Base-by-base conservation (phyloP, 768 basidiomycete genomes). In the Exsudoporus frostii region DNA sequence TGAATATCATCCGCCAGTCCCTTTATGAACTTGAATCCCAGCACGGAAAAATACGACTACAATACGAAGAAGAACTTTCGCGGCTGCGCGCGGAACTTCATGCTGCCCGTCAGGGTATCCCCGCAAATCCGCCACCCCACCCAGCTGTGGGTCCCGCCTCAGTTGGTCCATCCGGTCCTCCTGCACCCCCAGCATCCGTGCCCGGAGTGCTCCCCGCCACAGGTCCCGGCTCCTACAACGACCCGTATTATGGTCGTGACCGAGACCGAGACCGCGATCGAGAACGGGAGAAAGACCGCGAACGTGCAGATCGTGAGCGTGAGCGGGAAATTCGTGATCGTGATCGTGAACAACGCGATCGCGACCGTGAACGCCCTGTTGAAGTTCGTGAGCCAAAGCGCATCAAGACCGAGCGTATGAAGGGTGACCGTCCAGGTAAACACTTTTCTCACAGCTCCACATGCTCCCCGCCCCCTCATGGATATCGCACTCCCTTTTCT, bases 1-100 rank as follows among this genome's bases (percentile, higher is more conserved):
- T 98, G 50, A 90, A 88, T 60, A 84, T 87, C 65, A 93, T 99
- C 63, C 83, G 93, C 33, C 87, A 92, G 64, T 84, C 89, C 2
- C 78, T 98, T 11, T 95, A 94, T 65, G 93, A 98, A 59, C 85
- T 99, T 50, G 96, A 99, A 68, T 74, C 84, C 0, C 87, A 90
- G 56, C 93, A 98, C 60, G 80, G 79, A 56, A 92, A 94, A 76
- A 84, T 92, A 48, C 81, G 92, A 32, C 82, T 87, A 55, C 84
- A 87, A 64, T 96, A 92, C 63, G 94, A 97, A 64, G 86, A 90
- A 2, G 94, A 97, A 59, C 74, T 96, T 51, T 73, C 74, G 6
- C 79, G 86, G 30, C 78, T 92, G 13, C 80, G 92, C 24, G 73
- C 80, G 4, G 89, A 92, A 65, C 74, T 89, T 32, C 78, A 86